Evolutionary conservation across 2,329 filamentous ascomycete species (phyloP), one percentile per base, ranked within the genome.

Genomic region (Colletotrichum ledebouriae): DNA sequence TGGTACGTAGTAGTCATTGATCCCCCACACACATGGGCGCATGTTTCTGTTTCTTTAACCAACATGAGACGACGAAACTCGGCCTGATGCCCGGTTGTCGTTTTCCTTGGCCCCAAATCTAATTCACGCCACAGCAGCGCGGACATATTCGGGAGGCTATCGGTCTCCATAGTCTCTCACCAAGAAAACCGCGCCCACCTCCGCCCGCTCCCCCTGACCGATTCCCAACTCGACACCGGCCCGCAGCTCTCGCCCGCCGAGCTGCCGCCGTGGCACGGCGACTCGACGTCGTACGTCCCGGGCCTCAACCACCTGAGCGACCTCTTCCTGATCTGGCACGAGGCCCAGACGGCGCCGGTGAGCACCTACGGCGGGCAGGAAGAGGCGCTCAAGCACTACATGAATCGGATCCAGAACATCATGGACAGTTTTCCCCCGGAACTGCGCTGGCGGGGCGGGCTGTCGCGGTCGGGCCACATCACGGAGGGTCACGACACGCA

Each of bases 401-500:
- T 78, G 2, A 29, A 15, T 3, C 72, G 68, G 5, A 66, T 79
- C 3, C 77, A 79, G 56, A 59, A 60, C 0, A 73, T 77, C 3
- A 67, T 79, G 6, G 76, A 80, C 47, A 59, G 55, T 15, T 74
- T 80, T 1, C 77, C 76, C 0, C 75, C 77, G 0, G 75, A 78
- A 41, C 70, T 80, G 1, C 73, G 77, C 4, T 80, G 79, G 79
- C 73, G 78, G 0, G 78, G 78, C 3, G 77, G 78, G 0, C 61
- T 80, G 1, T 78, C 78, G 0, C 74, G 77, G 1, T 75, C 75
- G 0, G 50, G 72, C 0, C 63, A 67, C 11, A 73, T 74, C 1
- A 79, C 77, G 0, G 72, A 76, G 11, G 77, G 78, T 3, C 79
- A 80, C 50, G 76, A 80, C 46, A 78, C 75, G 3, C 79, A 80